phyloP scores from a whole-genome alignment of 805 yeast genomes.

The Metschnikowia noctiluminum region DNA sequence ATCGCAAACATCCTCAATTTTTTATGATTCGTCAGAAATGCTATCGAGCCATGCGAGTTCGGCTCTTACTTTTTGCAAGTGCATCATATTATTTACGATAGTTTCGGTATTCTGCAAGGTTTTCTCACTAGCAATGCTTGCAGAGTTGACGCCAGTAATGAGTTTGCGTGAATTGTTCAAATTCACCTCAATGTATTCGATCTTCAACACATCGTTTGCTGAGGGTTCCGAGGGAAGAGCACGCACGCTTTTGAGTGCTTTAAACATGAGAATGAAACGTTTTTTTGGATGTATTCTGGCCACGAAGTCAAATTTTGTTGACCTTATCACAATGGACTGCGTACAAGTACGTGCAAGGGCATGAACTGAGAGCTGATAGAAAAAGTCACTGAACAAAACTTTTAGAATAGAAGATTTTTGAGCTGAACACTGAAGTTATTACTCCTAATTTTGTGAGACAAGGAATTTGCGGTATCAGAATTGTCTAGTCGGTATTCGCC shows the following conservation, averaged over 20 bases:
- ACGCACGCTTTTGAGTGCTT: conserved; percentile 28
- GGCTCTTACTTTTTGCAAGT: conserved; percentile 6
- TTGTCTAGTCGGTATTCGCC: too few species aligned
- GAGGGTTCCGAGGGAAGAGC: conserved; percentile 34
- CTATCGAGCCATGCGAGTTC: conserved; percentile 17
- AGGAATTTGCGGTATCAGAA: too few species aligned
- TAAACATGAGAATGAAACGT: conserved; percentile 9
- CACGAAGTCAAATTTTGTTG: too few species aligned
- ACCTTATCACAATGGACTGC: too few species aligned
- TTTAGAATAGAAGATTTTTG: too few species aligned
- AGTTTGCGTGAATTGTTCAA: conserved; percentile 36
- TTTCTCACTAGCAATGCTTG: conserved; percentile 7
- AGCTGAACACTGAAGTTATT: too few species aligned
- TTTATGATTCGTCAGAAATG: neutral
- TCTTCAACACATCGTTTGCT: conserved; percentile 30
- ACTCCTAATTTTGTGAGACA: too few species aligned
- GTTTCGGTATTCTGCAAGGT: conserved; percentile 3
- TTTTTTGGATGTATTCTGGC: neutral
- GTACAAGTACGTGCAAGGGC: too few species aligned
- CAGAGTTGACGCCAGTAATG: conserved; percentile 20
- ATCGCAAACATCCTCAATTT: too few species aligned
- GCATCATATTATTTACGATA: conserved; percentile 6
- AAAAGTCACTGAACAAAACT: too few species aligned
- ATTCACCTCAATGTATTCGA: conserved; percentile 37
- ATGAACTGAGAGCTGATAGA: too few species aligned